A percentile compares a stretch with the other conserved stretches of the same genome.
phyloP scores from a whole-genome alignment of 805 yeast species.

The Hanseniaspora pseudoguilliermondii region DNA sequence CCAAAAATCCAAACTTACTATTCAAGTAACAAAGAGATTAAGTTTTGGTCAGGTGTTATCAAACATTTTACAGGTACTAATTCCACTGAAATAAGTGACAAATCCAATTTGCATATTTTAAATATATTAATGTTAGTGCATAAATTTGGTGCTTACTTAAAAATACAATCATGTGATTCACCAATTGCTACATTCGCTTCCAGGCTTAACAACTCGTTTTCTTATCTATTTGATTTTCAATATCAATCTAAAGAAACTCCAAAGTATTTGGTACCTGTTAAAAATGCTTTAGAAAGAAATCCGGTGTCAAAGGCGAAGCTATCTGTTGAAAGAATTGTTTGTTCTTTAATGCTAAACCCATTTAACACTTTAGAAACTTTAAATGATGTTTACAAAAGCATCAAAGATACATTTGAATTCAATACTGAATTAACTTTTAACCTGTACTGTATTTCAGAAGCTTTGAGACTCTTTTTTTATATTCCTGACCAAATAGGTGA shows the following conservation, averaged over 20 bases:
- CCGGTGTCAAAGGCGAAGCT: slow-evolving; percentile 18
- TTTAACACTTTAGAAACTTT: slow-evolving; percentile 23
- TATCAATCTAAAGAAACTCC: slow-evolving; percentile 7
- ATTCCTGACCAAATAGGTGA: slow-evolving; percentile 22
- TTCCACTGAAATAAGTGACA: slow-evolving; percentile 9
- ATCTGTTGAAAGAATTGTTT: slow-evolving; percentile 24
- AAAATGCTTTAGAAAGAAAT: slow-evolving; percentile 16
- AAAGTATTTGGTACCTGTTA: slow-evolving; percentile 13
- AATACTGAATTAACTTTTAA: slow-evolving; percentile 17
- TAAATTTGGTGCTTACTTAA: neutral
- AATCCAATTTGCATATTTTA: slow-evolving; percentile 6
- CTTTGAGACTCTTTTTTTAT: slow-evolving; percentile 27
- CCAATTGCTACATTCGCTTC: slow-evolving; percentile 6
- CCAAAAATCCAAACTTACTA: slow-evolving; percentile 1
- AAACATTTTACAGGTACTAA: neutral
- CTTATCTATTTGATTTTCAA: neutral
- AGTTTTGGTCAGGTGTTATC: slow-evolving; percentile 9
- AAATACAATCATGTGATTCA: neutral
- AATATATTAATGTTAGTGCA: neutral
- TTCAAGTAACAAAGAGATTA: slow-evolving; percentile 6
- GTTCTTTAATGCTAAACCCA: slow-evolving; percentile 26
- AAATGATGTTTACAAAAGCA: slow-evolving; percentile 10
- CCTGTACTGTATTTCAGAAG: slow-evolving; percentile 29
- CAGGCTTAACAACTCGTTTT: neutral
- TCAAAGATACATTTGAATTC: slow-evolving; percentile 12